Base-by-base conservation (phyloP, 805 yeast genomes). In the Brettanomyces naardenensis region DNA sequence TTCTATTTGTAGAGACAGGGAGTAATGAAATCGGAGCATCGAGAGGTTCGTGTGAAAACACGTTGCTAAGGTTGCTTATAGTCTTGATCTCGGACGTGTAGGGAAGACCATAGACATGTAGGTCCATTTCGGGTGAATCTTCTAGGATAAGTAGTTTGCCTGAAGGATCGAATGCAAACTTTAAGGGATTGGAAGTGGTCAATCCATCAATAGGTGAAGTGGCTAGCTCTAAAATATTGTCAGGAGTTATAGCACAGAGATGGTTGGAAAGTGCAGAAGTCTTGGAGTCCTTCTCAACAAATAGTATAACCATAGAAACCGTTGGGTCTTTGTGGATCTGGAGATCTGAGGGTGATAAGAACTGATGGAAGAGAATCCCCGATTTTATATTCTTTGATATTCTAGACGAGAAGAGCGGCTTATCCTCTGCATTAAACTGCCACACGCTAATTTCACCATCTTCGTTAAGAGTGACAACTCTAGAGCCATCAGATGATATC, bases 1-100 rank as follows among this genome's bases (percentile, higher is more conserved):
- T 45, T 45, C 80, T 60, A 45, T 69, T 72, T 11, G 66, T 53
- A 28, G 73, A 61, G 4, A 69, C 68, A 3, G 68, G 54, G 26
- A 51, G 38, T 21, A 71, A 56, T 2, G 75, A 61, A 22, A 58
- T 43, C 32, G 58, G 53, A 11, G 53, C 44, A 19, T 47, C 46
- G 4, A 21, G 17, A 10, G 48, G 46, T 36, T 59, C 64, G 23
- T 53, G 52, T 15, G 39, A 37, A 35, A 57, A 58, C 19, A 51
- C 48, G 19, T 43, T 31, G 18, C 36, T 20, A 23, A 57, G 35
- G 19, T 44, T 45, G 14, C 6, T 13, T 26, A 61, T 51, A 14
- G 54, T 47, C 20, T 56, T 54, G 21, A 59, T 47, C 29, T 59
- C 55, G 11, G 56, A 48, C 28, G 54, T 42, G 43, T 51, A 58